These are phyloP conservation scores for Geotrichum klebahnii DNA, from an alignment of 1,139 yeast genomes.

Conservation along the genomic window DNA sequence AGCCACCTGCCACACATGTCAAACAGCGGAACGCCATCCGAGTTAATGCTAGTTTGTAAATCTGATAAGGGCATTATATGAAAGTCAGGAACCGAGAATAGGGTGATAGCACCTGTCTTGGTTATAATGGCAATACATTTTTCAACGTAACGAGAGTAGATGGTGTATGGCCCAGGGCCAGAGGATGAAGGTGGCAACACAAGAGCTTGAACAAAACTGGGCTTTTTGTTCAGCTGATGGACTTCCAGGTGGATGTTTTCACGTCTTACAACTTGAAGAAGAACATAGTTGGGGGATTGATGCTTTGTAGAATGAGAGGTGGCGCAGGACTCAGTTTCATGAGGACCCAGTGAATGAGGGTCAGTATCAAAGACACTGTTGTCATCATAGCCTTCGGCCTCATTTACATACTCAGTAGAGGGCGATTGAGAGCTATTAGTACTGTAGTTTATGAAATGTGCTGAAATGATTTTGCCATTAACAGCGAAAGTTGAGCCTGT, in stretches of 20 bases:
- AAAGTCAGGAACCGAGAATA: slow-evolving; percentile 25
- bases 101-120: slow-evolving; percentile 26
- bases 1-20: slow-evolving; percentile 34
- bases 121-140: slow-evolving; percentile 26
- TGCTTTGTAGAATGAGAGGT: slow-evolving; percentile 9
- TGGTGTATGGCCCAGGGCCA: slow-evolving; percentile 30
- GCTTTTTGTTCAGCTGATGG: slow-evolving; percentile 22
- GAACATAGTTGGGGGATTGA: slow-evolving; percentile 18
- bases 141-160: slow-evolving; percentile 10
- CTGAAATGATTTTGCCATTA: slow-evolving; percentile 26
- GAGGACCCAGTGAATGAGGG: background rate
- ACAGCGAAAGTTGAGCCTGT: slow-evolving; percentile 27
- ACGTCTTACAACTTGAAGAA: slow-evolving; percentile 26
- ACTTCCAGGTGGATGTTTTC: slow-evolving; percentile 25
- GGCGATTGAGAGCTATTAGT: too few relatives aligned
- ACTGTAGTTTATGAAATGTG: slow-evolving; percentile 15
- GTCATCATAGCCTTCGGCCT: background rate
- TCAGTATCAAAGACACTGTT: background rate
- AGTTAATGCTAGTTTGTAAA: slow-evolving; percentile 25
- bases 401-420: background rate
- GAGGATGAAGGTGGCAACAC: slow-evolving; percentile 30
- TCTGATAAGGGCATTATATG: slow-evolving; percentile 27
- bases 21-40: slow-evolving; percentile 30
- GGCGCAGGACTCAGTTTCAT: background rate
- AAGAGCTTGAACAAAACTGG: slow-evolving; percentile 24